Percentiles rank a stretch among this genome's conserved stretches.
phyloP scores from a whole-genome alignment of 2,329 filamentous ascomycete species.

The Cladobotryum protrusum region DNA sequence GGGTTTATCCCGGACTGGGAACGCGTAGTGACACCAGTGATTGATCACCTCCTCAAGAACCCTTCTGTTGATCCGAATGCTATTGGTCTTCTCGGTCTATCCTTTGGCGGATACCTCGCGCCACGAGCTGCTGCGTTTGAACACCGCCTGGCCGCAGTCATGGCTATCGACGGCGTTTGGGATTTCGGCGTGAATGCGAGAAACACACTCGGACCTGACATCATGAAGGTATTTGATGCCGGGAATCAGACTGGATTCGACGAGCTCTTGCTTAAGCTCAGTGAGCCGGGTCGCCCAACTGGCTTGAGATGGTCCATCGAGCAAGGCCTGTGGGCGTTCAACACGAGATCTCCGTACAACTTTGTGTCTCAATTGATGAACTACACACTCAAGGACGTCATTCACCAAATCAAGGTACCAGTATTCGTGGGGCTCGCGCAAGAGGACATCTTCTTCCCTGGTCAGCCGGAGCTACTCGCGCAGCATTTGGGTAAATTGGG shows the following conservation, averaged over 20 bases:
- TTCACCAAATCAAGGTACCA: constrained; percentile 18
- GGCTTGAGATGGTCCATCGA: constrained; percentile 19
- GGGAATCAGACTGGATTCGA: constrained; percentile 16
- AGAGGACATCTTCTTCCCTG: constrained; percentile 15
- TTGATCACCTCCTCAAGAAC: constrained; percentile 30
- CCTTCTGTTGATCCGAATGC: constrained; percentile 24
- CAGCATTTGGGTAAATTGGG: constrained; percentile 11
- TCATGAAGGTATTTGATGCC: neutral
- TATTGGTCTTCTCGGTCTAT: constrained; percentile 33
- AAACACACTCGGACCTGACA: constrained; percentile 4
- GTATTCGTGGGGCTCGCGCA: constrained; percentile 20
- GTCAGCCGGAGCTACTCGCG: constrained; percentile 12
- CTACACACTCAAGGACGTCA: constrained; percentile 8
- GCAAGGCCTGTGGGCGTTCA: constrained; percentile 23
- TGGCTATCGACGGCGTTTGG: constrained; percentile 35
- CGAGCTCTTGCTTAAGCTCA: constrained; percentile 3
- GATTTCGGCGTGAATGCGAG: constrained; percentile 18
- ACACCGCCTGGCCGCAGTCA: constrained; percentile 33
- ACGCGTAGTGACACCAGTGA: constrained; percentile 31
- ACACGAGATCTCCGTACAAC: constrained; percentile 18
- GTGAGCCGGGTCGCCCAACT: constrained; percentile 8
- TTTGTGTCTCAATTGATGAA: constrained; percentile 12
- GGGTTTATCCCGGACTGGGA: constrained; percentile 43
- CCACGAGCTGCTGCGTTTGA: constrained; percentile 39
- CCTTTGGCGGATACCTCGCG: constrained; percentile 36